phyloP scores from a whole-genome alignment of 2,329 filamentous ascomycete species.

The Pseudohalonectria lignicola region DNA sequence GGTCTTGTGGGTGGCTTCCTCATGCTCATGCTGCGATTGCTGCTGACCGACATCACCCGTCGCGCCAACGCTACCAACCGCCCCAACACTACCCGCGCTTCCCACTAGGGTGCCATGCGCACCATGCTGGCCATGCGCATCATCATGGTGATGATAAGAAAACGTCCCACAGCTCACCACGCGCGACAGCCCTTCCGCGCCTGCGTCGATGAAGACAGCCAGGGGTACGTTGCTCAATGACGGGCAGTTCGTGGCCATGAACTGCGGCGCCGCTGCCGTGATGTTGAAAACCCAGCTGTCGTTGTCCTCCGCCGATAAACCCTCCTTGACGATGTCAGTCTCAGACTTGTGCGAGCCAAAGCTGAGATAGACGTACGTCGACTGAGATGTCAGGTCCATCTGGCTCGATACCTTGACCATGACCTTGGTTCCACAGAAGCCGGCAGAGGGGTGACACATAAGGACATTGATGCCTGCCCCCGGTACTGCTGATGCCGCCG shows the following conservation, averaged over 20 bases:
- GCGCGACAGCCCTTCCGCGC: slow-evolving; percentile 42
- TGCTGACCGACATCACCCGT: slow-evolving; percentile 8
- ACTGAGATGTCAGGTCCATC: slow-evolving; percentile 39
- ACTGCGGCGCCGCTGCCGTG: slow-evolving; percentile 58
- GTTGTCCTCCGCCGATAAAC: slow-evolving; percentile 33
- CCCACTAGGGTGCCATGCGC: too few species aligned
- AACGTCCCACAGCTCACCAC: slow-evolving; percentile 33
- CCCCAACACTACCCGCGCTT: too few species aligned
- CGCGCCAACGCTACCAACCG: background rate
- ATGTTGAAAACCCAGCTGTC: slow-evolving; percentile 55
- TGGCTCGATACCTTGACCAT: slow-evolving; percentile 64
- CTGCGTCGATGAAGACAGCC: slow-evolving; percentile 39
- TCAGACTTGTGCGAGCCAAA: slow-evolving; percentile 71
- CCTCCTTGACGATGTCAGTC: slow-evolving; percentile 49
- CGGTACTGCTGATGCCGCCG: slow-evolving; percentile 39
- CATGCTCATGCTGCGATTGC: slow-evolving; percentile 21
- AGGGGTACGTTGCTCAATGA: slow-evolving; percentile 39
- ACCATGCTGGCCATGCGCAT: slow-evolving; percentile 3
- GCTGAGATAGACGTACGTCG: slow-evolving; percentile 51
- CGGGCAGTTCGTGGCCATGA: slow-evolving; percentile 36
- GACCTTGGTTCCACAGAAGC: slow-evolving; percentile 58
- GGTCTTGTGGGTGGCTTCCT: slow-evolving; percentile 27
- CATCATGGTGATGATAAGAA: slow-evolving; percentile 28
- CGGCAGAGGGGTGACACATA: slow-evolving; percentile 59
- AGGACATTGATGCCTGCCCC: slow-evolving; percentile 43